Percentiles rank a stretch among this genome's conserved stretches.
These are phyloP conservation scores for Ceratocystis eucalypticola DNA, from an alignment of 2,329 filamentous ascomycete species.

Conservation along the genomic window DNA sequence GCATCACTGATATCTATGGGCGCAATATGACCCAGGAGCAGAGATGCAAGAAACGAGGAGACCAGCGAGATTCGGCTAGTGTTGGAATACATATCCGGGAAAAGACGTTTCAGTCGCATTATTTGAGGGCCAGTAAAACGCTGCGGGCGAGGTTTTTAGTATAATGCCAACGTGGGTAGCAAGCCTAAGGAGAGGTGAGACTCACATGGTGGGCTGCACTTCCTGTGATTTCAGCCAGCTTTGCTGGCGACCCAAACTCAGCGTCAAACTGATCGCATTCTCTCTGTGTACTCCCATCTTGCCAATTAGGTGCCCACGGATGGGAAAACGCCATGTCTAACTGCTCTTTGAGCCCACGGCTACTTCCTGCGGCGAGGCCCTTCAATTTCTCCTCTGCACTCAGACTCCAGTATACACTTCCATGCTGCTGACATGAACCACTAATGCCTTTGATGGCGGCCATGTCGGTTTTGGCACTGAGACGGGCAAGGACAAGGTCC, in stretches of 20 bases:
- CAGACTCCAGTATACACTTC: slow-evolving; percentile 82
- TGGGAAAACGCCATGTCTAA: slow-evolving; percentile 63
- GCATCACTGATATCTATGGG: slow-evolving; percentile 90
- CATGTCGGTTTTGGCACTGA: slow-evolving; percentile 55
- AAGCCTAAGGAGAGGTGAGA: slow-evolving; percentile 15
- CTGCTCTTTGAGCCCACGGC: slow-evolving; percentile 56
- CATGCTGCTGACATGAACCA: slow-evolving; percentile 92
- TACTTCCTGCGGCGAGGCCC: slow-evolving; percentile 39
- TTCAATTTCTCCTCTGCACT: slow-evolving; percentile 53
- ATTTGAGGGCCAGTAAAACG: slow-evolving; percentile 98
- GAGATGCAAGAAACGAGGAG: slow-evolving; percentile 84
- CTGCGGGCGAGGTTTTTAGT: slow-evolving; percentile 30
- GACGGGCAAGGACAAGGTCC: slow-evolving; percentile 64
- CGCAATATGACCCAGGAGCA: slow-evolving; percentile 74
- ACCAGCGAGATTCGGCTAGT: slow-evolving; percentile 84
- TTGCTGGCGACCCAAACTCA: slow-evolving; percentile 49
- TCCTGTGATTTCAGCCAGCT: slow-evolving; percentile 67
- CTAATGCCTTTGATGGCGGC: slow-evolving; percentile 65
- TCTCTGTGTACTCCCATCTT: slow-evolving; percentile 84
- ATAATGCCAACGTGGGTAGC: neutral
- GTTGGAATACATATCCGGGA: slow-evolving; percentile 65
- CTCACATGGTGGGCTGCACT: slow-evolving; percentile 88
- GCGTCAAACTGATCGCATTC: slow-evolving; percentile 84
- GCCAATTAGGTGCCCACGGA: slow-evolving; percentile 89
- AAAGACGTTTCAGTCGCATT: slow-evolving; percentile 66